phyloP scores from a whole-genome alignment of 2,329 filamentous ascomycete genomes.

The Hymenoscyphus salicellus region DNA sequence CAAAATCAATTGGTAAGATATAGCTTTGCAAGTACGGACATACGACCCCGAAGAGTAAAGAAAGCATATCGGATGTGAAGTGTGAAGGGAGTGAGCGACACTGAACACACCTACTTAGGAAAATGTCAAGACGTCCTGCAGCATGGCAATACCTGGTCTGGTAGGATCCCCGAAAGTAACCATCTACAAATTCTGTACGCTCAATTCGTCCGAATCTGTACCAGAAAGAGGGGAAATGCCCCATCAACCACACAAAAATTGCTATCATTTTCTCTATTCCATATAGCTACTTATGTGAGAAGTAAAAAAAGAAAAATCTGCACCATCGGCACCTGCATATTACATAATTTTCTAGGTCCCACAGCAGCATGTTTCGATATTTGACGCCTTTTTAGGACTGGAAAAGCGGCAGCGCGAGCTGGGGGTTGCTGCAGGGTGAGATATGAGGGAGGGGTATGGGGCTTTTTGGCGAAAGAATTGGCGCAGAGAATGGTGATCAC shows the following conservation, averaged over 20 bases:
- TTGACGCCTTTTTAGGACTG: neutral
- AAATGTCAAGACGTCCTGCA: too few species aligned
- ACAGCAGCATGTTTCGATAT: neutral
- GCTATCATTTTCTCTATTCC: too few species aligned
- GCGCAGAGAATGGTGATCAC: neutral
- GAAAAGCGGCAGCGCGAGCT: neutral
- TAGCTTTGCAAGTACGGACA: neutral
- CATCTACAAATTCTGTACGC: too few species aligned
- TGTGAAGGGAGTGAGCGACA: too few species aligned
- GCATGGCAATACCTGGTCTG: too few species aligned
- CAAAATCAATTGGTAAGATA: neutral
- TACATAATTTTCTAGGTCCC: neutral
- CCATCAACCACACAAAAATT: too few species aligned
- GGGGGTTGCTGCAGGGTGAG: neutral
- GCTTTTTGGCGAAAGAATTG: neutral
- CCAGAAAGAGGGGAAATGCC: too few species aligned
- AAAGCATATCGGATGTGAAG: neutral
- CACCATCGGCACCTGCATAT: neutral
- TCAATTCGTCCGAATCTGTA: too few species aligned
- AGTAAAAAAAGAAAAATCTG: neutral
- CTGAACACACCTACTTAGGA: too few species aligned
- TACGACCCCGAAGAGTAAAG: neutral
- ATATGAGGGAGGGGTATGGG: neutral
- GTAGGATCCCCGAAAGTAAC: too few species aligned
- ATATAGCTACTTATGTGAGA: neutral